Base-by-base conservation (phyloP, 1,284 basidiomycete species). In the Cerrena zonata region DNA sequence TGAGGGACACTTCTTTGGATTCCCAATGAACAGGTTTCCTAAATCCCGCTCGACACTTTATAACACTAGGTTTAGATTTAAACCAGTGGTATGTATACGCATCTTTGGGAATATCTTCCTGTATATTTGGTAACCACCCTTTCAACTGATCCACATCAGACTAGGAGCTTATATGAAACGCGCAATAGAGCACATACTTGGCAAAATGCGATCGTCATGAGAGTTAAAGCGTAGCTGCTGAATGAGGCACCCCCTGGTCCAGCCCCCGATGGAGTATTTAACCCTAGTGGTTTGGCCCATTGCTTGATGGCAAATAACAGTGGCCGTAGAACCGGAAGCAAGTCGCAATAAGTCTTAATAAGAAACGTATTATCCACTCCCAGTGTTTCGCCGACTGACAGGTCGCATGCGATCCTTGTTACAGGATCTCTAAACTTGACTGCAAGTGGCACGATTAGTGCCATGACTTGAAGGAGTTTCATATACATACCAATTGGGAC, bases 371-470 rank as follows among this genome's bases (percentile, higher is more conserved):
- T 84, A 42, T 67, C 56, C 1, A 75, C 53, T 0, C 82, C 82
- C 1, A 83, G 67, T 12, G 73, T 75, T 27, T 80, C 76, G 59
- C 84, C 84, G 49, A 81, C 68, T 55, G 81, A 82, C 50, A 84
- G 65, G 53, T 84, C 82, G 53, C 78, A 75, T 0, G 69, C 53
- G 22, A 81, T 54, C 5, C 64, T 61, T 0, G 73, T 76, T 0
- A 23, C n/a, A 1, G 65, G 68, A 55, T 83, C 78, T 7, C 50
- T 59, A 52, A 78, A 76, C 59, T 77, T 80, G 18, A 82, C 81
- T 82, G 54, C 5, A 45, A 44, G 15, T 21, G 43, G 27, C 18
- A 39, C 1, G 41, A 26, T 30, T 23, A 21, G 42, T 45, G 7
- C 30, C 15, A 34, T 10, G n/a, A 25, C 48, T 30, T 36, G 19